Conservation (phyloP, 371 early-diverging fungal species). For the Chytridium lagenaria region DNA sequence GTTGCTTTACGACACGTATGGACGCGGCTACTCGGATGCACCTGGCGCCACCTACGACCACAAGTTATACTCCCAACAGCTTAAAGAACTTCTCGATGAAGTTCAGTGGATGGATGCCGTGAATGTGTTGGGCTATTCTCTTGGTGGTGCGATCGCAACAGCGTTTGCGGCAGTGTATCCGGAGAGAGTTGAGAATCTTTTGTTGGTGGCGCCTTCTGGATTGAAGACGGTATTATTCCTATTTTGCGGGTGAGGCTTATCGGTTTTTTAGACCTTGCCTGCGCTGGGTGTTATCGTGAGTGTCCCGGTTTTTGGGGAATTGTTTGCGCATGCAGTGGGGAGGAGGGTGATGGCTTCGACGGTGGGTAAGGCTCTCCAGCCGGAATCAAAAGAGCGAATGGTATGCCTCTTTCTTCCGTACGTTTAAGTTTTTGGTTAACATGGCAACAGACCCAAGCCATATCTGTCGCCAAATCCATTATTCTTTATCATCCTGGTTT, state of each 20-base stretch:
- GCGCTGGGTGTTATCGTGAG: neutral
- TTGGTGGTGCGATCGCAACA: neutral
- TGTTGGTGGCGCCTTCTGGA: neutral
- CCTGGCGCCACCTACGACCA: neutral
- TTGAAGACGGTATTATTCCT: conserved; percentile 39
- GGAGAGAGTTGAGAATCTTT: neutral
- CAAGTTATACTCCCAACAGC: neutral
- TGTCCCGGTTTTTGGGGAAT: neutral
- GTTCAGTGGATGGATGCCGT: neutral
- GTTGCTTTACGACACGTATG: neutral
- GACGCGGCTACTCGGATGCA: neutral
- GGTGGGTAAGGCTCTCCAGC: neutral
- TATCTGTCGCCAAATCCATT: neutral
- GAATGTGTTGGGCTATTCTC: neutral
- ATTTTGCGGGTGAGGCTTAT: neutral
- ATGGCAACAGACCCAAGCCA: neutral
- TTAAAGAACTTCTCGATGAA: neutral
- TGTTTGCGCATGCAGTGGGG: neutral
- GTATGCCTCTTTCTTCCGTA: too few relatives aligned
- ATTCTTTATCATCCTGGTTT: neutral
- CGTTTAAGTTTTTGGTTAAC: too few relatives aligned
- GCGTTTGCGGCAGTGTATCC: neutral
- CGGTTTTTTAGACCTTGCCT: neutral
- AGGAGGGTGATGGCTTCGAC: neutral
- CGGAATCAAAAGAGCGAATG: neutral